Percentiles rank a stretch among this genome's conserved stretches.
Evolutionary conservation across 2,329 filamentous ascomycete genomes (phyloP).

Genomic region (Aureobasidium subglaciale): DNA sequence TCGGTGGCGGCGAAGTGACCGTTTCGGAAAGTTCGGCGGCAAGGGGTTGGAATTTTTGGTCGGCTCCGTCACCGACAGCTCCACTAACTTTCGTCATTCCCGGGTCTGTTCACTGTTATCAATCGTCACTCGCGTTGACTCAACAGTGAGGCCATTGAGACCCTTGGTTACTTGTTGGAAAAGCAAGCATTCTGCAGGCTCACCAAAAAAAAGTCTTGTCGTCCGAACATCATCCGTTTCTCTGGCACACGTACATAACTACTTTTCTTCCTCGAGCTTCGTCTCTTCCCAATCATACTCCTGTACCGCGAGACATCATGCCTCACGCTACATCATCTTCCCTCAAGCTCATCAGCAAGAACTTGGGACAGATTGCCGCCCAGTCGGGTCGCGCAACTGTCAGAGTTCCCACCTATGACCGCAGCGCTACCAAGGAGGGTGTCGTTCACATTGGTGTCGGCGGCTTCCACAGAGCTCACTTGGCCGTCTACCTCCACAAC

Average conservation of each 20-base stretch:
- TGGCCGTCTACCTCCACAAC: conserved; percentile 47
- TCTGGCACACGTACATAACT: conserved; percentile 9
- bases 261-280: not conserved
- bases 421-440: conserved; percentile 43
- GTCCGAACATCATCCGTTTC: conserved; percentile 4
- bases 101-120: conserved; percentile 3
- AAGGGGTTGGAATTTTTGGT: conserved; percentile 83
- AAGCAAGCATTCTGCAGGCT: conserved; percentile 10
- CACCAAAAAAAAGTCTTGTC: not conserved
- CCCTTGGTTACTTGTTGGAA: not conserved
- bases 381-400: conserved; percentile 20
- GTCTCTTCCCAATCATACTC: conserved; percentile 17
- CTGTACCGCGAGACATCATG: conserved; percentile 21
- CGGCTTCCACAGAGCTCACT: conserved; percentile 49
- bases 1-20: too few relatives aligned
- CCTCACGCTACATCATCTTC: conserved; percentile 26
- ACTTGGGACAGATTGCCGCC: conserved; percentile 32
- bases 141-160: too few relatives aligned
- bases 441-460: conserved; percentile 50
- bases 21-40: too few relatives aligned
- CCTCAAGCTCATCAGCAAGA: conserved; percentile 35
- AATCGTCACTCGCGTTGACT: conserved; percentile 47
- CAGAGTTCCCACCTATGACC: conserved; percentile 39
- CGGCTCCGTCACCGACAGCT: not conserved
- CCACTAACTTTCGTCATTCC: conserved; percentile 6